Conservation (phyloP, 306 rosid species). For the Cotoneaster glaucophyllus region DNA sequence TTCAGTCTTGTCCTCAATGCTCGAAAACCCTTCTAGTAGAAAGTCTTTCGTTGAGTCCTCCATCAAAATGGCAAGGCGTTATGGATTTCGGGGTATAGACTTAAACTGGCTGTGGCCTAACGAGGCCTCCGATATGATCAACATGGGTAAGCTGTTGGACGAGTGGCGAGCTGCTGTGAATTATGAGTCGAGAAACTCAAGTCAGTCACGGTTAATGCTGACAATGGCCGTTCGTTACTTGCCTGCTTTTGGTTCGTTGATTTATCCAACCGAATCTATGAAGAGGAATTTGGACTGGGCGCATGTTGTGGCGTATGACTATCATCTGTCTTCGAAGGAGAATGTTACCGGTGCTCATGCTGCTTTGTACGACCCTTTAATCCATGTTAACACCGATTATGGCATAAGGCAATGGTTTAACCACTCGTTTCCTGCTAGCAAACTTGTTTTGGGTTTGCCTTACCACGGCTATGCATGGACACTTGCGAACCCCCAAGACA, state of each 20-base stretch:
- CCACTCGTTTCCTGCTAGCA: constrained; percentile 13
- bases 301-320: constrained; percentile 32
- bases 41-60: constrained; percentile 52
- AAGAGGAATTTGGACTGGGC: constrained; percentile 23
- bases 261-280: constrained; percentile 10
- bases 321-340: constrained; percentile 2
- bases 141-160: constrained; percentile 25
- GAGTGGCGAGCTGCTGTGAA: constrained; percentile 36
- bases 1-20: constrained; percentile 21
- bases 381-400: constrained; percentile 9
- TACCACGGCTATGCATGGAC: constrained; percentile 43
- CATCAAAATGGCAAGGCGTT: constrained; percentile 22
- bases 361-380: constrained; percentile 12
- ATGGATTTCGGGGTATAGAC: constrained; percentile 45
- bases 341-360: constrained; percentile 11
- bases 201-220: constrained; percentile 7
- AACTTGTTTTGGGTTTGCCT: constrained; percentile 34
- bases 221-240: constrained; percentile 30
- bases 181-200: constrained; percentile 19
- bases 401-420: constrained; percentile 28
- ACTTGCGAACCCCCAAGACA: constrained; percentile 13
- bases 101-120: constrained; percentile 31
- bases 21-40: constrained; percentile 12
- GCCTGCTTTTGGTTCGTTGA: neutral
- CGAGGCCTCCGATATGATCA: constrained; percentile 17